Evolutionary conservation across 345 rosid species (phyloP).

Genomic region (Excoecaria agallocha): DNA sequence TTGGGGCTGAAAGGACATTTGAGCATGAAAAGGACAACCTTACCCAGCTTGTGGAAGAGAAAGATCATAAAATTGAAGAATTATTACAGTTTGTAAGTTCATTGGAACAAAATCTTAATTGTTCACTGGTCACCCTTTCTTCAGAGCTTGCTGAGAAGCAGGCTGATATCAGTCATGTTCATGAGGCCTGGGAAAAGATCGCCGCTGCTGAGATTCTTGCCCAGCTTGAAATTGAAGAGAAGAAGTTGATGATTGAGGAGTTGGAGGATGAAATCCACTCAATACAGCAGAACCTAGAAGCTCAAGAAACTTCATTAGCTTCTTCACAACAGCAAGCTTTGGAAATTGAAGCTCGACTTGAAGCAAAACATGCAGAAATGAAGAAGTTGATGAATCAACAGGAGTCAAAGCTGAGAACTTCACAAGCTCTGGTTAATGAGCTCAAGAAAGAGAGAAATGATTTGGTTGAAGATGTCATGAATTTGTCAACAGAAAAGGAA

Average conservation of each 20-base stretch:
- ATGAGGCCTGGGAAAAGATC: constrained; percentile 63
- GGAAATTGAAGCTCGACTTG: constrained; percentile 46
- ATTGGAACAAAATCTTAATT: constrained; percentile 35
- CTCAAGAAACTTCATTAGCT: constrained; percentile 35
- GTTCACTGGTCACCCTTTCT: constrained; percentile 44
- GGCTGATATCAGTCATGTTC: constrained; percentile 38
- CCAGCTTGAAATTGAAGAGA: constrained; percentile 63
- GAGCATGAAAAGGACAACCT: constrained; percentile 45
- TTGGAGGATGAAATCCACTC: constrained; percentile 51
- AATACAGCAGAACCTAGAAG: constrained; percentile 46
- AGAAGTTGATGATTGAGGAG: constrained; percentile 56
- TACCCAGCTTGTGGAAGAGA: constrained; percentile 36
- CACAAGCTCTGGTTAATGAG: constrained; percentile 45
- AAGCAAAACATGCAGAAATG: constrained; percentile 47
- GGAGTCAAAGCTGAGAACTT: constrained; percentile 43
- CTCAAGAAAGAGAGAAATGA: constrained; percentile 46
- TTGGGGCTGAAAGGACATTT: constrained; percentile 40
- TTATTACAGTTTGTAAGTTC: constrained; percentile 38
- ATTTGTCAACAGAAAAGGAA: constrained; percentile 46
- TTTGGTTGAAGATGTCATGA: constrained; percentile 43
- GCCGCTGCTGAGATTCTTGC: constrained; percentile 51
- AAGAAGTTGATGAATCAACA: constrained; percentile 30
- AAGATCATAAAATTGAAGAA: constrained; percentile 42
- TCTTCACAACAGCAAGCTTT: constrained; percentile 36
- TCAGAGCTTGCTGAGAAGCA: constrained; percentile 56